These are phyloP conservation scores for Diaporthe batatas DNA, from an alignment of 2,329 filamentous ascomycete species.

Conservation along the genomic window DNA sequence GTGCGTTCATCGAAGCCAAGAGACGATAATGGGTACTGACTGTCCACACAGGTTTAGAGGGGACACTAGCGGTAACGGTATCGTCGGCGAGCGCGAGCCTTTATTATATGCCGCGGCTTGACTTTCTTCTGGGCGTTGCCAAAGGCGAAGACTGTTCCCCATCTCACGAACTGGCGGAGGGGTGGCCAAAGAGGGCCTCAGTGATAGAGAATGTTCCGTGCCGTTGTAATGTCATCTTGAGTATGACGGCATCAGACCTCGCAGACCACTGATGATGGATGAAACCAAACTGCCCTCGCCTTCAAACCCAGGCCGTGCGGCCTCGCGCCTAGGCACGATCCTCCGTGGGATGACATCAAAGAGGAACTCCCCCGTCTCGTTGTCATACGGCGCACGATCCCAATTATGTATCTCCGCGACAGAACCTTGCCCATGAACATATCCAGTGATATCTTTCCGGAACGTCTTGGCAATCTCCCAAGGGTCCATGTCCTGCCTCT, in stretches of 20 bases:
- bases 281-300: not conserved
- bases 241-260: not conserved
- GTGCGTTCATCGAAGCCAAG: slow-evolving; percentile 42
- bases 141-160: accelerated
- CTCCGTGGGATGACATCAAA: not conserved
- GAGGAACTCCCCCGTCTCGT: not conserved
- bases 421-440: not conserved
- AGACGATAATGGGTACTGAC: not conserved
- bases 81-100: not conserved
- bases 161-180: accelerated
- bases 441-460: not conserved
- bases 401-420: not conserved
- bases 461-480: not conserved
- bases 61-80: not conserved
- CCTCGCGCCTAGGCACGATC: not conserved
- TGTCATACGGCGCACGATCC: not conserved
- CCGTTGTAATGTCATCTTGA: not conserved
- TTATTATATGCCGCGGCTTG: not conserved
- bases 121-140: not conserved
- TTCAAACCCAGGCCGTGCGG: not conserved
- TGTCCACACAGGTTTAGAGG: not conserved
- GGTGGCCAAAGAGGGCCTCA: no score
- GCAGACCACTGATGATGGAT: not conserved
- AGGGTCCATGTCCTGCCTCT: slow-evolving; percentile 12
- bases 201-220: no score